A percentile compares a stretch with the other conserved stretches of the same genome.
Evolutionary conservation across 2,329 filamentous ascomycete genomes (phyloP).

Genomic region (Zelopaecilomyces penicillatus): DNA sequence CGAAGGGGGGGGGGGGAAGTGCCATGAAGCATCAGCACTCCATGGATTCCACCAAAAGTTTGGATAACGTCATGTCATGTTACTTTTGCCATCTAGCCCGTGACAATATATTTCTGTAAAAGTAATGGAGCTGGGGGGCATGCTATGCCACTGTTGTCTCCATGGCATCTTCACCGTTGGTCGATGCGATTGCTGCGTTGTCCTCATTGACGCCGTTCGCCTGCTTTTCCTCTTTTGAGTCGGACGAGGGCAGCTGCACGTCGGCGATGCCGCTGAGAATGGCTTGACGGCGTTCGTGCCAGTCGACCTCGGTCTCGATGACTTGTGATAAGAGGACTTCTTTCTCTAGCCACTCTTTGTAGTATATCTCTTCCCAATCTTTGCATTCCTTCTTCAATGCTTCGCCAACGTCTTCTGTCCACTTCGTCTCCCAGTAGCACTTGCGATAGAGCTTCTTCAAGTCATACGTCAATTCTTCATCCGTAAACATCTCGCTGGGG

Average conservation of each 20-base stretch:
- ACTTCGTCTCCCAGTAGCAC: conserved; percentile 62
- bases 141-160: too few species aligned
- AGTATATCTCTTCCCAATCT: conserved; percentile 56
- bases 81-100: too few species aligned
- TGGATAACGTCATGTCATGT: too few species aligned
- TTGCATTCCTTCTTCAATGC: conserved; percentile 57
- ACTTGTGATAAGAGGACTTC: conserved; percentile 70
- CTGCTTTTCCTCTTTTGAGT: conserved; percentile 16
- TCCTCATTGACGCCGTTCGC: conserved; percentile 15
- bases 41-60: too few species aligned
- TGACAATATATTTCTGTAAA: too few species aligned
- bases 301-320: conserved; percentile 57
- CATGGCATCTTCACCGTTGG: background rate
- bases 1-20: too few species aligned
- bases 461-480: conserved; percentile 54
- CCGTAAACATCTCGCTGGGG: conserved; percentile 52
- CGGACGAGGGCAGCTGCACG: conserved; percentile 30
- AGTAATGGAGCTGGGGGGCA: too few species aligned
- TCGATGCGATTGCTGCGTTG: background rate
- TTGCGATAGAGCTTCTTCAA: conserved; percentile 56
- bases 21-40: too few species aligned
- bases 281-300: conserved; percentile 49
- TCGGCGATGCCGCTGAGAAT: conserved; percentile 43
- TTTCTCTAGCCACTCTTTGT: conserved; percentile 70
- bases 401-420: conserved; percentile 61